Conservation (phyloP, 2,329 filamentous ascomycete species). For the Chrysoporthe deuterocubensis region DNA sequence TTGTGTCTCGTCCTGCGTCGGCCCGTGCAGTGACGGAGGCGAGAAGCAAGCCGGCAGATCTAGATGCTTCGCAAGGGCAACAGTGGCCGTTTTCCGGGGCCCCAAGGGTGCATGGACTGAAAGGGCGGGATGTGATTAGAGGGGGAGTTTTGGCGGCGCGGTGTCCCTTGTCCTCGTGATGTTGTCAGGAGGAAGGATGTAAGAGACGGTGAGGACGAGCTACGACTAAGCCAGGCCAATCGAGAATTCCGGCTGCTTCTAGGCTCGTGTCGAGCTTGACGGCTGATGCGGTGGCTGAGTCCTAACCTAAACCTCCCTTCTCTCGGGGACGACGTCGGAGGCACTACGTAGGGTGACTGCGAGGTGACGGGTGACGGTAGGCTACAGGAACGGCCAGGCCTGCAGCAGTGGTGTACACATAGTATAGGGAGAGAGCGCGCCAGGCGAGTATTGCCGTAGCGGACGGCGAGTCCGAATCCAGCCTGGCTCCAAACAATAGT, state of each 20-base stretch:
- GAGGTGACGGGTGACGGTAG: not conserved
- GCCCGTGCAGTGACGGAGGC: too few species aligned
- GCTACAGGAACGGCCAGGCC: not conserved
- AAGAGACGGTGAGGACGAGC: conserved; percentile 1
- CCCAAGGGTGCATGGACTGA: not conserved
- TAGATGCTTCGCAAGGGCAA: not conserved
- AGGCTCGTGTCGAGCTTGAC: not conserved
- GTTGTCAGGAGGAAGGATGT: conserved; percentile 1
- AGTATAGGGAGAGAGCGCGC: not conserved
- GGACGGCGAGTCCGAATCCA: not conserved
- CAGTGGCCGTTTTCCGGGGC: not conserved
- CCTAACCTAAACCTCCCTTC: not conserved
- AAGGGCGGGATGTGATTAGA: not conserved
- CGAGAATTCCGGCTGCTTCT: not conserved
- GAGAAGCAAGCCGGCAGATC: too few species aligned
- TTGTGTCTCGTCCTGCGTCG: too few species aligned
- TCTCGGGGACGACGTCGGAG: not conserved
- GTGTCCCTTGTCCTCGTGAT: conserved; percentile 2
- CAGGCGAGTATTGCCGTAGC: too few species aligned
- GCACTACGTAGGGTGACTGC: not conserved
- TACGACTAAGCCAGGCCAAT: not conserved
- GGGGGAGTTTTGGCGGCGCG: not conserved
- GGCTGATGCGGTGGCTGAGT: not conserved
- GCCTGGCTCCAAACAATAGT: not conserved
- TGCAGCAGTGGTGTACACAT: not conserved